Evolutionary conservation across 805 yeast species (phyloP).

Genomic region (Teunomyces gatunensis): DNA sequence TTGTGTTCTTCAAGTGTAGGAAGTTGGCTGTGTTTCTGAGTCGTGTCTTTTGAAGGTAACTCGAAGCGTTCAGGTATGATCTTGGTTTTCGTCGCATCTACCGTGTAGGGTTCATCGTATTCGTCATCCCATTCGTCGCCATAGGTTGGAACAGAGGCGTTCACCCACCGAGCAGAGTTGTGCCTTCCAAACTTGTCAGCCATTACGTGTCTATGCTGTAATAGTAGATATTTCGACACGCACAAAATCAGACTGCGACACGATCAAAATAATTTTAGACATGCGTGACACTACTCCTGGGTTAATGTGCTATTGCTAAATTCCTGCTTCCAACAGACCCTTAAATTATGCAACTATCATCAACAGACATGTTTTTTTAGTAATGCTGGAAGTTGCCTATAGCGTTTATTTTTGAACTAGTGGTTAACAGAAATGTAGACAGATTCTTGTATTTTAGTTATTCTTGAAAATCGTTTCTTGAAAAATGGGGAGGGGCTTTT

Average conservation of each 20-base stretch:
- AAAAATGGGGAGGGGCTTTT: too few species aligned
- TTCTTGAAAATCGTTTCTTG: too few species aligned
- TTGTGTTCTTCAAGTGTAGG: neutral
- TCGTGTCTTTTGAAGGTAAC: slow-evolving; percentile 3
- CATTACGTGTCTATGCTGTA: slow-evolving; percentile 11
- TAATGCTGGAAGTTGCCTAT: too few species aligned
- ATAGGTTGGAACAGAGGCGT: slow-evolving; percentile 40
- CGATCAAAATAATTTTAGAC: neutral
- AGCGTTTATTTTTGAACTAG: too few species aligned
- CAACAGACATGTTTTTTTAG: neutral
- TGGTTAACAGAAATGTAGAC: too few species aligned
- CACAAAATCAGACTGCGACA: neutral
- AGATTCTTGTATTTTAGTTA: too few species aligned
- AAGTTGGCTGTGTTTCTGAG: neutral
- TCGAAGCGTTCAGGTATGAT: slow-evolving; percentile 8
- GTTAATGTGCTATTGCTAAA: neutral
- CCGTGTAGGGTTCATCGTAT: slow-evolving; percentile 11
- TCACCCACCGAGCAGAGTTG: slow-evolving; percentile 43
- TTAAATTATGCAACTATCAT: neutral
- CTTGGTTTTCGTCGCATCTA: neutral
- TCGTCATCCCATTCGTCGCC: slow-evolving; percentile 44
- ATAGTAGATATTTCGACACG: neutral
- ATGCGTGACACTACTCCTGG: neutral
- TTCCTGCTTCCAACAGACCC: neutral
- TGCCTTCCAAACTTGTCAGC: slow-evolving; percentile 41